Base-by-base conservation (phyloP, 164 flowering plant genomes). In the Houttuynia cordata region DNA sequence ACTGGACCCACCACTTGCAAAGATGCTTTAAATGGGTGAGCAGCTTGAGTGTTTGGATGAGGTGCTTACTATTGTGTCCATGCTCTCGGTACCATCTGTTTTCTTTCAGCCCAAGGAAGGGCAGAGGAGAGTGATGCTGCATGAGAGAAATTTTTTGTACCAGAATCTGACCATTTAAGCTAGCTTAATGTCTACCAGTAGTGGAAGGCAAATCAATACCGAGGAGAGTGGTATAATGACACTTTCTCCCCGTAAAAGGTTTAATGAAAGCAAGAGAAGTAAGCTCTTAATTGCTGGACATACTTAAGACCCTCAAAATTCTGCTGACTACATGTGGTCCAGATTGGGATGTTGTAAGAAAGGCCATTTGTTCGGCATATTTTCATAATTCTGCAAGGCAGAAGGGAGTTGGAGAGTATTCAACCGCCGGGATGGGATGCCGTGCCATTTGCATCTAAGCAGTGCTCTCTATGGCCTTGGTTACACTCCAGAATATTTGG, bases 191-290 rank as follows among this genome's bases (percentile, higher is more conserved):
- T 92, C 10, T 92, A 92, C 65, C 81, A 80, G 74, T 94, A 87
- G 42, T 92, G 98, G 98, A 82, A 87, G 60, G 70, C 82, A 13
- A 83, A 87, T 51, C 70, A 82, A 13, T 87, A 84, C 50, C 71
- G 93, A 4, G 96, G 91, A 40, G 93, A 82, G 60, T 92, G 98
- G 98, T 92, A 97, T 64, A 79, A 84, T 60, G 97, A 89, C 93
- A 92, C 66, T 92, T 65, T 61, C 68, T 92, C 74, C 94, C 87
- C 40, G 96, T 86, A 1, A 92, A 89, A 73, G 91, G 96, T 3
- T 64, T 92, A 56, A 66, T 74, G 47, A 90, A 89, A 73, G 98
- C 98, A 15, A 78, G 98, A 67, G 96, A 92, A 71, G 96, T 92
- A 51, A 75, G 96, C 64, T 87, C 97, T 34, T 97, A 92, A 75